Evolutionary conservation across 768 basidiomycete genomes (phyloP).

Genomic region (Leucocoprinus birnbaumii): DNA sequence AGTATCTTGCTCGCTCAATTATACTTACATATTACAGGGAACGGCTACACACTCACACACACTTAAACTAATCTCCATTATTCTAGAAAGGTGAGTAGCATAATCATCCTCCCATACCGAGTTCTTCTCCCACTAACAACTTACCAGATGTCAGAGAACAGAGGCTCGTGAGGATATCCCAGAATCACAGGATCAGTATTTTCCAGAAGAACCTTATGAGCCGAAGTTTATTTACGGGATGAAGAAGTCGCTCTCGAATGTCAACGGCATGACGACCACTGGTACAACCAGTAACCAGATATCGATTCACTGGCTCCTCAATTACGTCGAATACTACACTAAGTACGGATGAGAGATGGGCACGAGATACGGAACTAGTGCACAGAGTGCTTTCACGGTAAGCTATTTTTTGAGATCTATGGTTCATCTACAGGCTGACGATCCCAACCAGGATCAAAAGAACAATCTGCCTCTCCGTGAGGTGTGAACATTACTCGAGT

Average conservation of each 20-base stretch:
- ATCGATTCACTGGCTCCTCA: conserved; percentile 71
- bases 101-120: no score
- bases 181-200: no score
- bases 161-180: no score
- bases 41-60: no score
- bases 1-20: no score
- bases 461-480: conserved; percentile 57
- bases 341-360: conserved; percentile 37
- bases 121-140: no score
- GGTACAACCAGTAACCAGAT: no score
- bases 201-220: conserved; percentile 87
- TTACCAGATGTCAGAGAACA: no score
- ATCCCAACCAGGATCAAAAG: conserved; percentile 39
- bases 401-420: conserved; percentile 3
- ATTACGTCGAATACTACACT: conserved; percentile 60
- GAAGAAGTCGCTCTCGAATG: conserved; percentile 92
- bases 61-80: no score
- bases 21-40: no score
- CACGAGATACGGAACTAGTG: conserved; percentile 18
- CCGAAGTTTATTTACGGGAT: conserved; percentile 91
- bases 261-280: conserved; percentile 89
- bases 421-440: neutral
- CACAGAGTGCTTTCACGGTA: conserved; percentile 23
- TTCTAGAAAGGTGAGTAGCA: no score
- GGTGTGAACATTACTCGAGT: conserved; percentile 81